Evolutionary conservation across 768 basidiomycete species (phyloP), one percentile per base, ranked within the genome.

Genomic region (Kwoniella dendrophila): DNA sequence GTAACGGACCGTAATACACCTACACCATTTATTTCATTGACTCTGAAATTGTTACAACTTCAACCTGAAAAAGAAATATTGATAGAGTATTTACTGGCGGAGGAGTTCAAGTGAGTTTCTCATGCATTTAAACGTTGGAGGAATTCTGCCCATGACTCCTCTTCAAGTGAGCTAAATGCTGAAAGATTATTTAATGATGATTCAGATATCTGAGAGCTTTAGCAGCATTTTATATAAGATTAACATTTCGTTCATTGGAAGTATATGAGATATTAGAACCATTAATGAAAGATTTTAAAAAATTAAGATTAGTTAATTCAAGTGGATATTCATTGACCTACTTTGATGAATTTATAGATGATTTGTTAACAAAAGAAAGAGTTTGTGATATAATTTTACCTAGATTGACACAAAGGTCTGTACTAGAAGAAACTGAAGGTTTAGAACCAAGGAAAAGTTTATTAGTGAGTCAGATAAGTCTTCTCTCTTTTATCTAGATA

Each of bases 31-130:
- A 81, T 98, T 50, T 94, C 90, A 74, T 83, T 99, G 41, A 85
- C 94, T 49, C 82, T 98, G 69, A 99, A 99, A 78, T 84, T 99
- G 52, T 83, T 99, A 44, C 95, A 97, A 80, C 87, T 99, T 51
- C 96, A 98, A 76, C 96, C 96, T 2, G 91, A 97, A 80, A 95
- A 94, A 78, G 96, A 98, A 80, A 97, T 99, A 55, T 77, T 98
- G 52, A 82, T 98, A 1, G 96, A 98, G 75, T 99, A 99, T 76
- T 82, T 99, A 24, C 85, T 87, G 56, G 96, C 92, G 6, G 96
- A 98, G 63, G 96, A 99, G 78, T 99, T 97, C 84, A 99, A 99
- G 96, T 95, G 67, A 56, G 89, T 82, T 3, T 45, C n/a, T n/a
- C n/a, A n/a, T n/a, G n/a, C n/a, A n/a, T n/a, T n/a, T n/a, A n/a